Base-by-base conservation (phyloP, 2,329 filamentous ascomycete species). In the Geosmithia putterillii region DNA sequence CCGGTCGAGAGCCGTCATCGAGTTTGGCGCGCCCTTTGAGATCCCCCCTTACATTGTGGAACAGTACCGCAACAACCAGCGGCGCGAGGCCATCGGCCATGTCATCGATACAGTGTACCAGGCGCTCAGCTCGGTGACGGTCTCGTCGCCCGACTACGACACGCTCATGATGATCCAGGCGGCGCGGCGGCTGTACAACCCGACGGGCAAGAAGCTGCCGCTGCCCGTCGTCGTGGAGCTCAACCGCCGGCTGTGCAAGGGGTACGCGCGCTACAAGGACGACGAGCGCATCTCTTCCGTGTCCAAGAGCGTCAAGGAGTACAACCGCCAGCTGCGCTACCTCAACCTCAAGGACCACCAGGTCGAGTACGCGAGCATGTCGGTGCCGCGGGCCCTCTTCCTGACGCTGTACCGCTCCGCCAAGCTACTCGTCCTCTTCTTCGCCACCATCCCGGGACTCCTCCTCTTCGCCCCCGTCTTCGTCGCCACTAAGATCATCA, bases 111-210 rank as follows among this genome's bases (percentile, higher is more conserved):
- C 79, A 44, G 85, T 95, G 41, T 88, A 94, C 56, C 80, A 94
- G 57, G 78, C 83, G 32, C 73, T 96, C 41, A 80, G 85, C 48
- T 77, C 89, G 3, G 92, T 96, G 45, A 96, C 90, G 3, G 88
- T 95, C 35, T 90, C 86, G 14, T 81, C 86, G 34, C 89, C 90
- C 3, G 87, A 96, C 62, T 95, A 95, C 62, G 90, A 96, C 54
- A 96, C 90, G 3, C 71, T 96, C 19, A 95, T 95, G 89, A 74
- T 94, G 52, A 94, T 96, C 46, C 92, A 96, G 73, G 89, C 90
- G 34, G 90, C 89, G 7, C 79, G 92, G 48, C 79, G 92, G 41
- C 71, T 98, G 22, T 98, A 98, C 66, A 95, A 94, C 56, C 86
- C 88, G 10, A 92, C 87, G 41, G 87, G 88, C 53, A 95, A 90